These are phyloP conservation scores for Psilocybe cubensis DNA, from an alignment of 768 basidiomycete genomes.

Conservation along the genomic window DNA sequence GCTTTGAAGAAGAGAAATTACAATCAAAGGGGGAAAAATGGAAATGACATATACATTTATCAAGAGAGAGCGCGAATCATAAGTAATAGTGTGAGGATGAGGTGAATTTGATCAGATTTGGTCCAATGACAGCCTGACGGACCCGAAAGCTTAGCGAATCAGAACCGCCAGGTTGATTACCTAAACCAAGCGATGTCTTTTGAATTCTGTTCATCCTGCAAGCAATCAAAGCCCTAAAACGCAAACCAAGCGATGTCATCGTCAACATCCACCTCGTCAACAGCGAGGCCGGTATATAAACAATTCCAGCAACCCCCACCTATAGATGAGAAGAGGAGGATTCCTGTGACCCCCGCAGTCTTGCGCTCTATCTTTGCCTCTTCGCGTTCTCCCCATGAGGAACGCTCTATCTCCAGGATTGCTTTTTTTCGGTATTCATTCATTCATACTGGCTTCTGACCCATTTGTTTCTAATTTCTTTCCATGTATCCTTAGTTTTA, in stretches of 20 bases:
- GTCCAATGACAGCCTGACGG: background rate
- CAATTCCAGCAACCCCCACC: constrained; percentile 37
- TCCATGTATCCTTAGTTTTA: constrained; percentile 55
- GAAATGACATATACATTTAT: no score
- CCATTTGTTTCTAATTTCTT: constrained; percentile 2
- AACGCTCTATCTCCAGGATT: constrained; percentile 80
- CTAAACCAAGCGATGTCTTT: constrained; percentile 41
- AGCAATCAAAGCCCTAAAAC: no score
- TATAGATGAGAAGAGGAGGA: constrained; percentile 55
- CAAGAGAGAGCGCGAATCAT: no score
- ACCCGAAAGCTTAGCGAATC: background rate
- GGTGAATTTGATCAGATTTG: background rate
- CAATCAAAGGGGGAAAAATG: no score
- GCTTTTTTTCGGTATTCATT: constrained; percentile 79
- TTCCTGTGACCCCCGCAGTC: constrained; percentile 84
- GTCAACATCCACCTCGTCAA: constrained; percentile 55
- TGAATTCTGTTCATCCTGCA: no score
- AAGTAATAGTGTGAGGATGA: no score
- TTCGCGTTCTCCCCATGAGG: constrained; percentile 79
- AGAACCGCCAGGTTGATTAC: background rate
- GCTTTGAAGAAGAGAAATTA: no score
- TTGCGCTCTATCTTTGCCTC: constrained; percentile 86
- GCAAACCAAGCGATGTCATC: constrained; percentile 42
- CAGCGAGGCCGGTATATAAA: constrained; percentile 40
- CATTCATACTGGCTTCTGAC: background rate